Conservation (phyloP, 192 early-diverging fungal species). For the Podila verticillata region DNA sequence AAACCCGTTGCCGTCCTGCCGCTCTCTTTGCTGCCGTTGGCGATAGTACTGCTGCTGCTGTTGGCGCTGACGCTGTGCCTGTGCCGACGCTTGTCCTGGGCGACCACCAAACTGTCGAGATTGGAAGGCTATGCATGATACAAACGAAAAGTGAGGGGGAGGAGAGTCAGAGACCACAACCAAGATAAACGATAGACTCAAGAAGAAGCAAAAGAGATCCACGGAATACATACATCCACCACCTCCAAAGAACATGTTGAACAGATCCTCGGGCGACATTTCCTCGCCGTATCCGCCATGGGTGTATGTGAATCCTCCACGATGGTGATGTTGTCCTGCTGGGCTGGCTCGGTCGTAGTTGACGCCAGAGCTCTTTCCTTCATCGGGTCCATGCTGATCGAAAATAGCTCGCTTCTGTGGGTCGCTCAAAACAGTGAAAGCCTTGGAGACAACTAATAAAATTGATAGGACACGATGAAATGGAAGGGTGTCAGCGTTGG, state of each 20-base stretch:
- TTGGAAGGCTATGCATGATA: slow-evolving; percentile 51
- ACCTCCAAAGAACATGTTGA: slow-evolving; percentile 96
- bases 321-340: slow-evolving; percentile 44
- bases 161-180: slow-evolving; percentile 6
- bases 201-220: slow-evolving; percentile 28
- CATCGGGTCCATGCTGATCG: slow-evolving; percentile 86
- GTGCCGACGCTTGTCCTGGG: slow-evolving; percentile 57
- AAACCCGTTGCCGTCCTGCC: slow-evolving; percentile 49
- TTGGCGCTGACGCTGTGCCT: slow-evolving; percentile 26
- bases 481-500: background rate
- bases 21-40: slow-evolving; percentile 10
- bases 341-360: slow-evolving; percentile 48
- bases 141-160: slow-evolving; percentile 2
- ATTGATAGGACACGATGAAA: background rate
- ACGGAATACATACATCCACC: slow-evolving; percentile 48
- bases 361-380: slow-evolving; percentile 59
- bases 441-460: slow-evolving; percentile 83
- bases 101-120: slow-evolving; percentile 69
- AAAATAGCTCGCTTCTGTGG: slow-evolving; percentile 86
- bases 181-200: slow-evolving; percentile 31
- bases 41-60: slow-evolving; percentile 27
- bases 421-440: slow-evolving; percentile 90
- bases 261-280: slow-evolving; percentile 92
- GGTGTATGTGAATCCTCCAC: slow-evolving; percentile 37
- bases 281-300: slow-evolving; percentile 66